Percentiles rank a stretch among this genome's conserved stretches.
Evolutionary conservation across 352 stramenopile species (phyloP).

Genomic region (Globisporangium lucens): DNA sequence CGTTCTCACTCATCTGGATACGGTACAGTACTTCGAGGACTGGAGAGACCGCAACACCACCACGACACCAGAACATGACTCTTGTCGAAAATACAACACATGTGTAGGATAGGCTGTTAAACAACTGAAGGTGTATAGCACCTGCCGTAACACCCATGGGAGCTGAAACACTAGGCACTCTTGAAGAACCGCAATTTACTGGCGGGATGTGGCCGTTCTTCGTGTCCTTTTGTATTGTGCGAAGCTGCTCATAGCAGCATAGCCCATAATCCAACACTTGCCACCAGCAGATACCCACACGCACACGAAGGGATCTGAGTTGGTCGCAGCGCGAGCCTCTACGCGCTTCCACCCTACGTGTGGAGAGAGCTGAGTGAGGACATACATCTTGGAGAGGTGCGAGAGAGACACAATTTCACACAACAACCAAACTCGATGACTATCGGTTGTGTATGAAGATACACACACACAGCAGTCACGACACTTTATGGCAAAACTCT

Average conservation of each 20-base stretch:
- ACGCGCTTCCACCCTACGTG: slow-evolving; percentile 1
- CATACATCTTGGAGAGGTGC: no score
- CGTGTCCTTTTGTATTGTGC: not conserved
- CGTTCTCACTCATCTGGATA: not conserved
- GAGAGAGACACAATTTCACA: no score
- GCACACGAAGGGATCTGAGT: slow-evolving; percentile 7
- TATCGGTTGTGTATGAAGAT: no score
- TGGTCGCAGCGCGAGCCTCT: slow-evolving; percentile 1
- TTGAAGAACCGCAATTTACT: slow-evolving; percentile 8
- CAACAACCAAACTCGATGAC: no score
- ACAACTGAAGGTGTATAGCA: not conserved
- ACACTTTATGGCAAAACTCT: no score
- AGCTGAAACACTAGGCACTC: not conserved
- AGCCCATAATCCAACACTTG: not conserved
- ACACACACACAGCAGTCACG: no score
- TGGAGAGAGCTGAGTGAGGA: not conserved
- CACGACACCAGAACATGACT: slow-evolving; percentile 6
- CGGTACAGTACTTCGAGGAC: not conserved
- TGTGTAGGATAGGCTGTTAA: not conserved
- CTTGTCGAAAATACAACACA: not conserved
- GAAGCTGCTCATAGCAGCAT: not conserved
- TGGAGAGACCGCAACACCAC: not conserved
- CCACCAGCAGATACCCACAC: not conserved
- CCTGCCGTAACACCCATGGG: not conserved
- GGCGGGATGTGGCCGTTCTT: not conserved